These are phyloP conservation scores for Linaria vulgaris DNA, from an alignment of 257 asterid species.

Conservation along the genomic window DNA sequence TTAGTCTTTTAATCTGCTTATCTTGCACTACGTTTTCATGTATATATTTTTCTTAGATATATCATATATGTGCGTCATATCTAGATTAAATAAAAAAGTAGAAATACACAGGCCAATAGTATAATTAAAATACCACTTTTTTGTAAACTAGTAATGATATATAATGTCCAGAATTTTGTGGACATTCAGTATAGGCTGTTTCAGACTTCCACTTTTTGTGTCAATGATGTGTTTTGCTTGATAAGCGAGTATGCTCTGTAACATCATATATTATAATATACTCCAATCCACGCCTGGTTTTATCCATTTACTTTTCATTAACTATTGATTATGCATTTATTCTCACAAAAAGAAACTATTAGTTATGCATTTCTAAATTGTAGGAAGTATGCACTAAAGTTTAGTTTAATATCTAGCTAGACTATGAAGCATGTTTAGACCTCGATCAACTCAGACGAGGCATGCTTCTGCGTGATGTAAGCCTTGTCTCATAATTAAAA, in stretches of 20 bases:
- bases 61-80: no score
- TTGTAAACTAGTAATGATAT: background rate
- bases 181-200: background rate
- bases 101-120: no score
- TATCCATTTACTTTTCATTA: conserved; percentile 23
- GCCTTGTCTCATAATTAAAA: conserved; percentile 20
- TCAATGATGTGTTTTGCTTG: background rate
- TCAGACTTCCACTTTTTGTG: background rate
- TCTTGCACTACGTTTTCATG: no score
- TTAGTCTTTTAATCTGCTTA: no score
- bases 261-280: conserved; percentile 13
- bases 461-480: conserved; percentile 41
- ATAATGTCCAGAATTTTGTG: background rate
- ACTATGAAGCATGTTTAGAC: conserved; percentile 15
- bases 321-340: no score
- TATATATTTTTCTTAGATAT: no score
- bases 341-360: no score
- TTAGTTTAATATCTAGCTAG: conserved; percentile 31
- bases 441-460: conserved; percentile 38
- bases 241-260: background rate
- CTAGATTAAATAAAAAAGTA: no score
- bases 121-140: background rate
- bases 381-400: conserved; percentile 22
- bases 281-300: conserved; percentile 36
- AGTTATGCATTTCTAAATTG: conserved; percentile 20